Conservation (phyloP, 1,284 basidiomycete species). For the Sporisorium graminicola region DNA sequence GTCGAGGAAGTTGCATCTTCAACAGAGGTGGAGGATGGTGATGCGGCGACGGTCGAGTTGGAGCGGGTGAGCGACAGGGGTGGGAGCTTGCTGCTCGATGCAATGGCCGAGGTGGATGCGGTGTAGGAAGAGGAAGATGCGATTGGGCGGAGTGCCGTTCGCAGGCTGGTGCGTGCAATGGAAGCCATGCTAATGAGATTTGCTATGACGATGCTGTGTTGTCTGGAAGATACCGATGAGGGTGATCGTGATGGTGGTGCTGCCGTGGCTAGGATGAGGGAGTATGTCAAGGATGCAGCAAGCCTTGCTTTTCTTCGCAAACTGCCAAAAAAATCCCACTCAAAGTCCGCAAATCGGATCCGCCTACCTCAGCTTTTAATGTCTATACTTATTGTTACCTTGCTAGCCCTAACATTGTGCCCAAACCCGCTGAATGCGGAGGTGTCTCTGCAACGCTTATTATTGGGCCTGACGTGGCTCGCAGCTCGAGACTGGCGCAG, state of each 20-base stretch:
- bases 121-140: background rate
- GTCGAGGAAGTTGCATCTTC: too few relatives aligned
- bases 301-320: constrained; percentile 12
- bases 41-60: constrained; percentile 21
- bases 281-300: background rate
- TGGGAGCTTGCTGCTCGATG: constrained; percentile 28
- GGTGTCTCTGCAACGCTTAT: constrained; percentile 2
- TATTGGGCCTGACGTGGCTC: constrained; percentile 25
- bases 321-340: background rate
- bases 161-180: constrained; percentile 15
- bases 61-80: constrained; percentile 4
- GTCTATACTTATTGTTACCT: background rate
- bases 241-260: constrained; percentile 3
- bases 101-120: constrained; percentile 16
- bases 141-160: constrained; percentile 11
- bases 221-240: background rate
- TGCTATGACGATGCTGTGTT: background rate
- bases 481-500: background rate
- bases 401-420: background rate
- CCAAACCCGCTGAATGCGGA: constrained; percentile 17
- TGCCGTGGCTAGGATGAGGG: too few relatives aligned
- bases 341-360: too few relatives aligned
- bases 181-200: constrained; percentile 14
- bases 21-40: constrained; percentile 3
- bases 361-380: background rate